phyloP scores from a whole-genome alignment of 148 eudicot genomes.

The Dianthus caryophyllus region DNA sequence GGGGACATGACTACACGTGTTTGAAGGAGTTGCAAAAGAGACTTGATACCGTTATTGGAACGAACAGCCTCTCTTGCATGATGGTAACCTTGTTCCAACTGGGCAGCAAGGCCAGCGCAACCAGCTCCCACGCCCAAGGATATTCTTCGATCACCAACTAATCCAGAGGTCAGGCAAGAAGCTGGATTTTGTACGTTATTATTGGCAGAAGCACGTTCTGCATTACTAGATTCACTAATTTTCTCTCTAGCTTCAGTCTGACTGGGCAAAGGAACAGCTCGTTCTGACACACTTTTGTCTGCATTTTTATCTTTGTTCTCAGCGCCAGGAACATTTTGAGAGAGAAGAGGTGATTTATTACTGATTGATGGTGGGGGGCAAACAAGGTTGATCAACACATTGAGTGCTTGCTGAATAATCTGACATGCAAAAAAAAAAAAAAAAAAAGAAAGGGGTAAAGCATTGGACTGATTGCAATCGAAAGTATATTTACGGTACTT shows the following conservation, averaged over 20 bases:
- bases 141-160: conserved; percentile 96
- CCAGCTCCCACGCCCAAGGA: conserved; percentile 89
- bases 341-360: conserved; percentile 55
- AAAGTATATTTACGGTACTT: neutral
- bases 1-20: conserved; percentile 76
- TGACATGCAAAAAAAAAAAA: conserved; percentile 29
- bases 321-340: conserved; percentile 52
- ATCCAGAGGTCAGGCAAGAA: conserved; percentile 58
- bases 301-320: conserved; percentile 55
- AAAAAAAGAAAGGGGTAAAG: conserved; percentile 3
- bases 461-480: neutral
- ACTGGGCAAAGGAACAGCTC: conserved; percentile 33
- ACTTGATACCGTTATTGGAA: conserved; percentile 92
- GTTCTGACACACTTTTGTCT: conserved; percentile 44
- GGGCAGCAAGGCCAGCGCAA: conserved; percentile 96
- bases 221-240: conserved; percentile 49
- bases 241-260: conserved; percentile 62
- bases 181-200: conserved; percentile 47
- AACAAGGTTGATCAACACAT: conserved; percentile 87
- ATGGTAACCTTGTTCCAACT: conserved; percentile 84
- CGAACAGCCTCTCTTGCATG: conserved; percentile 99
- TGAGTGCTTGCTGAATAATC: conserved; percentile 90
- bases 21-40: conserved; percentile 89
- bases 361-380: conserved; percentile 99
- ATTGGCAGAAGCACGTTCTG: conserved; percentile 46